Percentiles rank a stretch among this genome's conserved stretches.
Evolutionary conservation across 345 rosid species (phyloP).

Genomic region (Melaleuca alternifolia): DNA sequence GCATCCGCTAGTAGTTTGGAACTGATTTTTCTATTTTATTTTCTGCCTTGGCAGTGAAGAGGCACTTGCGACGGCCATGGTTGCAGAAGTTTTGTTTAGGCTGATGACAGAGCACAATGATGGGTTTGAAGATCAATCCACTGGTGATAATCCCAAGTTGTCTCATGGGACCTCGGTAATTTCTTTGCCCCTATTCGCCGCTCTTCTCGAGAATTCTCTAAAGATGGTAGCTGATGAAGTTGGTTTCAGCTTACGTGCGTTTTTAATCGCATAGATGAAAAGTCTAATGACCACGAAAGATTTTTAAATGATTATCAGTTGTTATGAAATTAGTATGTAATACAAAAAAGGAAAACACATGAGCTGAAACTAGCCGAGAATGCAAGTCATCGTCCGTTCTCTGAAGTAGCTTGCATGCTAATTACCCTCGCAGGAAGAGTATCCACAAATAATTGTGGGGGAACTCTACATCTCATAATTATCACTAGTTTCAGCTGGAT

Average conservation of each 20-base stretch:
- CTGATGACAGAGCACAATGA: accelerated
- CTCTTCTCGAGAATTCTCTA: not conserved
- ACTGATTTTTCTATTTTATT: not conserved
- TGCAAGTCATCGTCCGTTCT: not conserved
- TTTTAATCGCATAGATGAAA: not conserved
- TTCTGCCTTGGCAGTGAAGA: not conserved
- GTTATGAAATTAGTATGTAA: not conserved
- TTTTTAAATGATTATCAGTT: not conserved
- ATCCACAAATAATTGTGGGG: not conserved
- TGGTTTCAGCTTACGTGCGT: not conserved
- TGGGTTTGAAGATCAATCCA: not conserved
- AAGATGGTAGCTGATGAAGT: not conserved
- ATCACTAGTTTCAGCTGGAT: not conserved
- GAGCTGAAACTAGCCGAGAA: not conserved
- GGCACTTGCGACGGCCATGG: not conserved
- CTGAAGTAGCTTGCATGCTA: not conserved
- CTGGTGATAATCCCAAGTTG: not conserved
- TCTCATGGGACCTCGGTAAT: not conserved
- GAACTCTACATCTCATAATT: too few species aligned
- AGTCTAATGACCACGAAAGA: not conserved
- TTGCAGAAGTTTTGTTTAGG: accelerated
- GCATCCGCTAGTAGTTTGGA: not conserved
- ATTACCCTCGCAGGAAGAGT: not conserved
- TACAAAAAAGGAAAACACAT: not conserved
- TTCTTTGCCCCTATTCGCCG: not conserved